Percentiles rank a stretch among this genome's conserved stretches.
phyloP scores from a whole-genome alignment of 441 rosid species.

The Cnidoscolus chayamansa region DNA sequence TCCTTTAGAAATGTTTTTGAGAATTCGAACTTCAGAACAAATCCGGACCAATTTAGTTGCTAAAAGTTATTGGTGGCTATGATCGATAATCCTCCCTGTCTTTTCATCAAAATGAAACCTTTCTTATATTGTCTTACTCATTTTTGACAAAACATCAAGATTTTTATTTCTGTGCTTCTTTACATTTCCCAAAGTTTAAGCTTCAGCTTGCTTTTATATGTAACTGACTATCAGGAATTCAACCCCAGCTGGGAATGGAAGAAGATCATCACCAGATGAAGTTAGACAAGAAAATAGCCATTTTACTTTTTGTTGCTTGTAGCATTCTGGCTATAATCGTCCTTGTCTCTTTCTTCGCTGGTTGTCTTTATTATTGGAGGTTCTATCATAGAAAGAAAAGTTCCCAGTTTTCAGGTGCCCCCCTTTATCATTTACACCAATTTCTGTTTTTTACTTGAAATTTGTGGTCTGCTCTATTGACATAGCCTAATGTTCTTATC shows the following conservation, averaged over 20 bases:
- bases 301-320: constrained; percentile 49
- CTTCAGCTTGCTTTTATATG: neutral
- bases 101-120: constrained; percentile 8
- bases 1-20: constrained; percentile 1
- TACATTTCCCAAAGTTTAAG: constrained; percentile 13
- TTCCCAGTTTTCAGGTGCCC: constrained; percentile 52
- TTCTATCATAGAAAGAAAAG: constrained; percentile 37
- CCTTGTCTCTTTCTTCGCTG: constrained; percentile 37
- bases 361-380: constrained; percentile 48
- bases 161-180: constrained; percentile 11
- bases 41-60: too few species aligned
- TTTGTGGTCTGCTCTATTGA: constrained; percentile 1
- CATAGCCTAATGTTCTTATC: constrained; percentile 14
- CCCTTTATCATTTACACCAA: constrained; percentile 11
- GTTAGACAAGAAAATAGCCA: constrained; percentile 45
- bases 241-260: constrained; percentile 33
- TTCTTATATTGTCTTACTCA: constrained; percentile 1
- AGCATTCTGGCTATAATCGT: constrained; percentile 46
- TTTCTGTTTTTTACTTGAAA: neutral
- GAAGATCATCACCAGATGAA: constrained; percentile 43
- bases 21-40: constrained; percentile 14
- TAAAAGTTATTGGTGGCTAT: neutral
- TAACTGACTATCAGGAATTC: constrained; percentile 38
- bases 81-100: neutral
- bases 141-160: constrained; percentile 2